phyloP scores from a whole-genome alignment of 2,329 filamentous ascomycete species.

The Drechslerella coelobrocha region DNA sequence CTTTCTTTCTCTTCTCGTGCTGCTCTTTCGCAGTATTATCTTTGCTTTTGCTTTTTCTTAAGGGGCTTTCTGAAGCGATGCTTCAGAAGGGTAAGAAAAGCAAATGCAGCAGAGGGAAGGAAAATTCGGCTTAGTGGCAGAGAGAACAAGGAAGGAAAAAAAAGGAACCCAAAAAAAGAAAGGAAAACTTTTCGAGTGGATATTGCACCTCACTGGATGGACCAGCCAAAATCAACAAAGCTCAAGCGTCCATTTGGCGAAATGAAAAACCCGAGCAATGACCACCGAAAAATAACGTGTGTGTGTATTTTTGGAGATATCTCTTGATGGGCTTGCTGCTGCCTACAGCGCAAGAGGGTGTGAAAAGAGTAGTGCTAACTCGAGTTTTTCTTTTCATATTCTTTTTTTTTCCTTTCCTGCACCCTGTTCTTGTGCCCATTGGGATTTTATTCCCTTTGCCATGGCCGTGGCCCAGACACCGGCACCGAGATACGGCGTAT shows the following conservation, averaged over 20 bases:
- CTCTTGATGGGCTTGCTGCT: slow-evolving; percentile 18
- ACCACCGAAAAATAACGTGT: slow-evolving; percentile 21
- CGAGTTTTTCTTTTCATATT: slow-evolving; percentile 1
- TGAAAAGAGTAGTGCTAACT: slow-evolving; percentile 10
- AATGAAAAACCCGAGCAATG: slow-evolving; percentile 51
- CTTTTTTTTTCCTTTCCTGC: slow-evolving; percentile 4
- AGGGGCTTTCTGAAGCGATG: slow-evolving; percentile 50
- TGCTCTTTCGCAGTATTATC: slow-evolving; percentile 28
- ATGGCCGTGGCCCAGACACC: too few species aligned
- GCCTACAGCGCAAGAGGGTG: slow-evolving; percentile 33
- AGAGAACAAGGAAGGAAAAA: background rate
- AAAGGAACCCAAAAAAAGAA: slow-evolving; percentile 13
- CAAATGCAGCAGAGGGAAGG: slow-evolving; percentile 28
- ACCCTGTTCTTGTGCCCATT: too few species aligned
- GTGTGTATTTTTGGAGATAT: slow-evolving; percentile 50
- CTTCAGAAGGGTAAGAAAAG: slow-evolving; percentile 48
- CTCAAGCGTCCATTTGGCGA: slow-evolving; percentile 46
- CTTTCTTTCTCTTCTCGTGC: slow-evolving; percentile 43
- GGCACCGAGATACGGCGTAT: too few species aligned
- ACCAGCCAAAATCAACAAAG: slow-evolving; percentile 50
- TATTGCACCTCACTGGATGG: slow-evolving; percentile 41
- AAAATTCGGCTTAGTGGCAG: slow-evolving; percentile 30
- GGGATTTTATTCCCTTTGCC: too few species aligned
- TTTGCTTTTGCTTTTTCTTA: slow-evolving; percentile 45
- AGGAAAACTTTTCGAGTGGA: slow-evolving; percentile 29